Percentiles rank a stretch among this genome's conserved stretches.
These are phyloP conservation scores for Dicorynia guianensis DNA, from an alignment of 306 rosid genomes.

Conservation along the genomic window DNA sequence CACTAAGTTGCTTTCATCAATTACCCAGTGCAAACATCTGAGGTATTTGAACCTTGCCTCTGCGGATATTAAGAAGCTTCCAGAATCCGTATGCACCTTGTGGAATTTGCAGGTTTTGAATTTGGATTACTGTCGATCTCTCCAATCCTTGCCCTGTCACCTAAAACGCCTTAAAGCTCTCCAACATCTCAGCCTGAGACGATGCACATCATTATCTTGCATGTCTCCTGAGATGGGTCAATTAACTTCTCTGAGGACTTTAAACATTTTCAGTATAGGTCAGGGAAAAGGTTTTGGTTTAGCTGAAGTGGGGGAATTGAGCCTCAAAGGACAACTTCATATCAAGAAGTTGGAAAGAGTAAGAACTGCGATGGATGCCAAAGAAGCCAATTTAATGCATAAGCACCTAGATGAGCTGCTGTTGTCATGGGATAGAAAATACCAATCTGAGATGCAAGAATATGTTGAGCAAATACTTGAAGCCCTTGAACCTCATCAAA, in stretches of 20 bases:
- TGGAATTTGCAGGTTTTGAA: no score
- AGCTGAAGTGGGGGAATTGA: not conserved
- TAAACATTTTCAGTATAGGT: slow-evolving; percentile 5
- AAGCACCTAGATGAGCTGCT: slow-evolving; percentile 26
- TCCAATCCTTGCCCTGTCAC: not conserved
- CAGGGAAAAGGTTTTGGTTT: not conserved
- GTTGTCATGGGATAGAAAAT: slow-evolving; percentile 22
- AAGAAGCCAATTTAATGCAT: slow-evolving; percentile 23
- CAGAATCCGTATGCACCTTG: slow-evolving; percentile 28
- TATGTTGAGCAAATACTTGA: slow-evolving; percentile 23
- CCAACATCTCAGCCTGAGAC: slow-evolving; percentile 19
- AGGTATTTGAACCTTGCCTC: slow-evolving; percentile 19
- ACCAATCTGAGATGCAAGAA: not conserved
- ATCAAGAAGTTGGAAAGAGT: slow-evolving; percentile 30
- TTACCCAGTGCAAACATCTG: slow-evolving; percentile 20
- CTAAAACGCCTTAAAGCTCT: slow-evolving; percentile 23
- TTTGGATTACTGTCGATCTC: not conserved
- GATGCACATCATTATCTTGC: slow-evolving; percentile 3
- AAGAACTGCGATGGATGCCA: slow-evolving; percentile 15
- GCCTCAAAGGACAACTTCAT: slow-evolving; percentile 10
- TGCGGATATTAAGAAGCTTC: not conserved
- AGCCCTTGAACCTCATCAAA: slow-evolving; percentile 31
- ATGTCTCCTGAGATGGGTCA: slow-evolving; percentile 29
- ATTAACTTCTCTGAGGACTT: slow-evolving; percentile 18
- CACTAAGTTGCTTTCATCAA: not conserved